Evolutionary conservation across 139 green algal species (phyloP).

Genomic region (Tetradesmus lagerheimii): DNA sequence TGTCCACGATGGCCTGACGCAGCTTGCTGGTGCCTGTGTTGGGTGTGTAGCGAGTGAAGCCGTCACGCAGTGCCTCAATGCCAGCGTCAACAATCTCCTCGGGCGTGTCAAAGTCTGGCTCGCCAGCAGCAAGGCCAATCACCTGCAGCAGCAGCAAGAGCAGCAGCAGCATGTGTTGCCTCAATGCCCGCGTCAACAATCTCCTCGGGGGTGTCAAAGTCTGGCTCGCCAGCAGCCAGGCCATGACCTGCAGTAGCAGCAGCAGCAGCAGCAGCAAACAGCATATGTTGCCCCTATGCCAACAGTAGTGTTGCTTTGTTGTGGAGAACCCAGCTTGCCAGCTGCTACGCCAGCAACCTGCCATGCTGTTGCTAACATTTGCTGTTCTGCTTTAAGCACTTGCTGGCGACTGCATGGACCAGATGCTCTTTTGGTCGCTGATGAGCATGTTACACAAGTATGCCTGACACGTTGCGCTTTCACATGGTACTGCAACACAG

Average conservation of each 20-base stretch:
- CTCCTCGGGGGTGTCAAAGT: conserved; percentile 92
- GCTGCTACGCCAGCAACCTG: no score
- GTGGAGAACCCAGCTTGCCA: no score
- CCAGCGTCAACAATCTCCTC: conserved; percentile 82
- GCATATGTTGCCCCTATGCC: no score
- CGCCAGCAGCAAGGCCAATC: conserved; percentile 93
- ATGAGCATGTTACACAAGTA: no score
- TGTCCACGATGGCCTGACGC: conserved; percentile 86
- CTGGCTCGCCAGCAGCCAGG: conserved; percentile 94
- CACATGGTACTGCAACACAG: no score
- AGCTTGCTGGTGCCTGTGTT: conserved; percentile 91
- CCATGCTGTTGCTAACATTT: no score
- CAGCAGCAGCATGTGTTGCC: background rate
- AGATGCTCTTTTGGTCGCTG: no score
- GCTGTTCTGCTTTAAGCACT: no score
- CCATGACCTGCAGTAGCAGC: conserved; percentile 77
- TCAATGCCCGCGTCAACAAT: conserved; percentile 85
- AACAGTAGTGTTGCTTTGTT: no score
- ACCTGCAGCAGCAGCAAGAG: conserved; percentile 59
- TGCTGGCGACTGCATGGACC: no score
- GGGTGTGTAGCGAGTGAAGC: conserved; percentile 94
- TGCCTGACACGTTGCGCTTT: no score
- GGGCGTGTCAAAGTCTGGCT: conserved; percentile 98
- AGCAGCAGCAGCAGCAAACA: background rate
- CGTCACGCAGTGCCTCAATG: conserved; percentile 81